Base-by-base conservation (phyloP, 106 monocot species). In the Dendrobium officinale region DNA sequence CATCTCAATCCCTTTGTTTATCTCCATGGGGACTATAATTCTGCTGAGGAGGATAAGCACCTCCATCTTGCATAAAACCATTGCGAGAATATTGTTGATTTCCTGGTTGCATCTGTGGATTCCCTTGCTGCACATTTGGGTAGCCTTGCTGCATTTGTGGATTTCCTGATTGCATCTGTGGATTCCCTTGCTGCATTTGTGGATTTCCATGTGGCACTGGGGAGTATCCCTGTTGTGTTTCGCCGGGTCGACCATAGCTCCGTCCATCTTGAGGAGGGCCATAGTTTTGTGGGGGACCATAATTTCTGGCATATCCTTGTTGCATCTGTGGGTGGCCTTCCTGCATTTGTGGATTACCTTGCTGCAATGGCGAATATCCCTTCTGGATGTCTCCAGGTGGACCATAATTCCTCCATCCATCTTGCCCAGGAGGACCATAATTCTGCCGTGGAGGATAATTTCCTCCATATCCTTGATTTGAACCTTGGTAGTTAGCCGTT, bases 231-330 rank as follows among this genome's bases (percentile, higher is more conserved):
- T 16, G 72, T 6, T 19, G 61, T 1, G 4, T 13, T 8, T 42
- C 41, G 4, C 73, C 73, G 0, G 42, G 61, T 61, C n/a, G 61
- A n/a, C 10, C 37, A 0, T 70, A 70, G 15, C 70, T 82, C 22
- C 82, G 80, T 75, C 86, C 85, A 59, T 83, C 82, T 68, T 90
- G 85, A 40, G 75, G 42, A 74, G 72, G 81, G 55, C 77, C 70
- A 67, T 80, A 84, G 51, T 79, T 84, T 59, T 84, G 68, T 33
- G 33, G 68, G 2, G 33, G 9, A 13, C 68, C 68, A 9, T 70
- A 11, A 15, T 17, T 70, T 29, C 70, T 70, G 40, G 13, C 33
- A 70, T 70, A 33, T 37, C 33, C 70, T 70, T 64, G 58, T 26
- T 78, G 58, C 47, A 80, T 80, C 3, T 80, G 54, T 4, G 59